Evolutionary conservation across 148 eudicot species (phyloP).

Genomic region (Selenicereus undatus): DNA sequence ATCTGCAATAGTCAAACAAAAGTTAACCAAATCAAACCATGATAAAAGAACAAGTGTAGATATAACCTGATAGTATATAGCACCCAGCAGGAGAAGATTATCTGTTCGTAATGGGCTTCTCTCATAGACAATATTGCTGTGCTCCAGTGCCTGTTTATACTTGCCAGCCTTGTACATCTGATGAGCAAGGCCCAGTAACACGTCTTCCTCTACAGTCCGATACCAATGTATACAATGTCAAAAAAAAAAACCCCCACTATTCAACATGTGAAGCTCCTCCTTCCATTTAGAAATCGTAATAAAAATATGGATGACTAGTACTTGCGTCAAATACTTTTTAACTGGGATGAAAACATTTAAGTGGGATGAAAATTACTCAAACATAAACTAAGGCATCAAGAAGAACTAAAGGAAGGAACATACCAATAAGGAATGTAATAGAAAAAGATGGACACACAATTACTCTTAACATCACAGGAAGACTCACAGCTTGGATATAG

Average conservation of each 20-base stretch:
- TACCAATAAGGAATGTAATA: neutral
- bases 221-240: constrained; percentile 1
- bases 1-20: neutral
- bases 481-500: neutral
- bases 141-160: constrained; percentile 81
- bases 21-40: neutral
- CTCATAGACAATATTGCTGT: constrained; percentile 77
- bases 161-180: constrained; percentile 81
- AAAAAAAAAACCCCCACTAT: neutral
- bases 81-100: constrained; percentile 90
- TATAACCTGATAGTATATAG: constrained; percentile 81
- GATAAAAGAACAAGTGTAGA: neutral
- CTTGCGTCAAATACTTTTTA: neutral
- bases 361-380: neutral
- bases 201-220: constrained; percentile 59
- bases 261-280: neutral
- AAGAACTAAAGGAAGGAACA: neutral
- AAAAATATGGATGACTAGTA: neutral
- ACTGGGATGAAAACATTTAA: neutral
- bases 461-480: neutral
- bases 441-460: neutral
- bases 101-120: constrained; percentile 79
- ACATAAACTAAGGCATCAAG: neutral
- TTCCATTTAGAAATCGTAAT: neutral
- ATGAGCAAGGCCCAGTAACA: constrained; percentile 69